phyloP scores from a whole-genome alignment of 208 protist species.

The Trypanosoma vivax region DNA sequence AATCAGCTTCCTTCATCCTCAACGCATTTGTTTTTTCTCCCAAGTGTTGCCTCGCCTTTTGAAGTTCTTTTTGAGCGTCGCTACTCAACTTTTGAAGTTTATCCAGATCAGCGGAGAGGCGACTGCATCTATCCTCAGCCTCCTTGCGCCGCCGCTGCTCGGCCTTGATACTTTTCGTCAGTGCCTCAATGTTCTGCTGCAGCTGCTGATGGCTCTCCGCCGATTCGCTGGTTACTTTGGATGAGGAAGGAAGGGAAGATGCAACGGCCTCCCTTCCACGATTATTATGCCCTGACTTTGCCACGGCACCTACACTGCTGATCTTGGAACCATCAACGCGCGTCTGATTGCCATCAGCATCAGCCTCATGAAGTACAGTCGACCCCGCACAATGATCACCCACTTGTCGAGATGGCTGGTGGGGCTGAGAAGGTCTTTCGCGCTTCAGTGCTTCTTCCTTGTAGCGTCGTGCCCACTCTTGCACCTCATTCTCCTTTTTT shows the following conservation, averaged over 20 bases:
- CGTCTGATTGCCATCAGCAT: too few species aligned
- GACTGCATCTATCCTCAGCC: conserved; percentile 4
- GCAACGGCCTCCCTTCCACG: too few species aligned
- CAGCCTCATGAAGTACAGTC: too few species aligned
- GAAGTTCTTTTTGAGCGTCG: conserved; percentile 20
- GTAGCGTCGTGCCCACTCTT: conserved; percentile 30
- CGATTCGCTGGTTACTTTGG: neutral
- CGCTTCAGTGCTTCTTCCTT: conserved; percentile 11
- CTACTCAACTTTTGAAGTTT: conserved; percentile 19
- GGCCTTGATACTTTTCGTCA: neutral
- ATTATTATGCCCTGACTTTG: too few species aligned
- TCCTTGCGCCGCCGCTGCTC: conserved; percentile 1
- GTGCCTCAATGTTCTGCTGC: neutral
- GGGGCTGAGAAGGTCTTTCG: conserved; percentile 5
- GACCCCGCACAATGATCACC: neutral
- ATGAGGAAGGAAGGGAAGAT: neutral
- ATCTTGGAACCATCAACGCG: too few species aligned
- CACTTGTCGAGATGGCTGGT: neutral
- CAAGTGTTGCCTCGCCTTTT: conserved; percentile 46
- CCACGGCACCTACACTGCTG: too few species aligned
- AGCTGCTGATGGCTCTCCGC: neutral
- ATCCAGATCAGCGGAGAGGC: conserved; percentile 20
- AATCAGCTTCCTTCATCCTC: conserved; percentile 17
- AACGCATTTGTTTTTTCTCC: conserved; percentile 20
- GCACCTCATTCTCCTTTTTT: conserved; percentile 24